phyloP scores from a whole-genome alignment of 805 yeast genomes.

The Ogataea trehaloabstinens region DNA sequence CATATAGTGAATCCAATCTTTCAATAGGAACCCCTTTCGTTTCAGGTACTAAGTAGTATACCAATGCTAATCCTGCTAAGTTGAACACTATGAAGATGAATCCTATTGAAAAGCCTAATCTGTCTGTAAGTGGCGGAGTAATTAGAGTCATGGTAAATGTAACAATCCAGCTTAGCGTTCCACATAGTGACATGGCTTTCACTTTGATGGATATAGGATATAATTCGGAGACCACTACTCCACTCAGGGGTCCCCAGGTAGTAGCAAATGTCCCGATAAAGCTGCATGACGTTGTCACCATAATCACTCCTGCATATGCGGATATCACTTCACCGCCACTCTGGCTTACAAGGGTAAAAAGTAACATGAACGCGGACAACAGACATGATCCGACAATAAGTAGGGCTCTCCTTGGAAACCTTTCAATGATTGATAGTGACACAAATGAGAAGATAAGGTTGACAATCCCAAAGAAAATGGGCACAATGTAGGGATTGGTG shows the following conservation, averaged over 20 bases:
- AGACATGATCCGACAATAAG: conserved; percentile 47
- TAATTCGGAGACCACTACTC: conserved; percentile 61
- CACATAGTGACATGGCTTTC: conserved; percentile 52
- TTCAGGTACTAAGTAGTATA: conserved; percentile 32
- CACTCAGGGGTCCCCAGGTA: conserved; percentile 75
- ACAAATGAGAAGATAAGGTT: conserved; percentile 52
- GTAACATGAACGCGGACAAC: conserved; percentile 51
- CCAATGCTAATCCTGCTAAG: conserved; percentile 22
- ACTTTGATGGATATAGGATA: conserved; percentile 62
- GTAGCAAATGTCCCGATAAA: conserved; percentile 65
- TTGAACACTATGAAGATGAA: conserved; percentile 43
- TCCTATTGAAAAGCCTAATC: conserved; percentile 66
- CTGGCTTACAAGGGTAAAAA: conserved; percentile 58
- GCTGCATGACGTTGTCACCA: conserved; percentile 52
- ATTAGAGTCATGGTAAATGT: conserved; percentile 63
- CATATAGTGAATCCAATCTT: conserved; percentile 24
- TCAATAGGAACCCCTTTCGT: conserved; percentile 25
- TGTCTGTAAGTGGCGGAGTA: conserved; percentile 63
- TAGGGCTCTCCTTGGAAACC: conserved; percentile 45
- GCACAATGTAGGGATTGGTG: conserved; percentile 51
- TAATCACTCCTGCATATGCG: conserved; percentile 49
- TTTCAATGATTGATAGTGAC: conserved; percentile 48
- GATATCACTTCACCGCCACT: conserved; percentile 34
- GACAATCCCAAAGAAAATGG: conserved; percentile 53
- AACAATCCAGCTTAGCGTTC: conserved; percentile 62